Percentiles rank a stretch among this genome's conserved stretches.
phyloP scores from a whole-genome alignment of 1,284 basidiomycete genomes.

The Tilletia walkeri region DNA sequence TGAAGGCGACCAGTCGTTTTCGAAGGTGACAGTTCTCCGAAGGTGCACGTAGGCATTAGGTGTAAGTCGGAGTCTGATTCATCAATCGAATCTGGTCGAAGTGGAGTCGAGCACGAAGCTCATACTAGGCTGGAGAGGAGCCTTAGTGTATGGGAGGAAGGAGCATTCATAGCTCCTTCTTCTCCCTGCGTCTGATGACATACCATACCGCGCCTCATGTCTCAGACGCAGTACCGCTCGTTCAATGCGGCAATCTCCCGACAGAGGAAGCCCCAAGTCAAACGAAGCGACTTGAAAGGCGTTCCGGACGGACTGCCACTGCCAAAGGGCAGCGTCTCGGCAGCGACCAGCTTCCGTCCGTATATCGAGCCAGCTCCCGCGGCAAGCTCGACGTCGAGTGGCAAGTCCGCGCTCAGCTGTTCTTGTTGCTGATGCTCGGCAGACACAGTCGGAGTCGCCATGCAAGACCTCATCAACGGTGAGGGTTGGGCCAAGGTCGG shows the following conservation, averaged over 20 bases:
- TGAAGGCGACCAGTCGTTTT: too few relatives aligned
- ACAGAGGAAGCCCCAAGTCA: conserved; percentile 43
- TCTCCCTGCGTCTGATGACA: too few relatives aligned
- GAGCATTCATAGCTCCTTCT: too few relatives aligned
- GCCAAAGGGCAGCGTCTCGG: conserved; percentile 31
- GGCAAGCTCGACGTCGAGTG: conserved; percentile 38
- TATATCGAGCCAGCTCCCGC: conserved; percentile 40
- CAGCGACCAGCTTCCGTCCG: conserved; percentile 32
- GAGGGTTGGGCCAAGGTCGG: neutral
- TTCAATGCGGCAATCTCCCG: conserved; percentile 48
- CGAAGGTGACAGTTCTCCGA: too few relatives aligned
- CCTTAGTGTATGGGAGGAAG: too few relatives aligned
- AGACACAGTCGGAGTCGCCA: conserved; percentile 4
- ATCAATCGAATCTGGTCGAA: too few relatives aligned
- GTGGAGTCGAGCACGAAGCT: too few relatives aligned
- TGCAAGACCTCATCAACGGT: neutral
- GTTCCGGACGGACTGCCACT: conserved; percentile 37
- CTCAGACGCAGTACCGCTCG: conserved; percentile 40
- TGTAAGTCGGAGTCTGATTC: too few relatives aligned
- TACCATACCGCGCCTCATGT: neutral
- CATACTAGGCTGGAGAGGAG: too few relatives aligned
- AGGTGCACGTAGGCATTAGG: too few relatives aligned
- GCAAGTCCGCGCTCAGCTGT: neutral
- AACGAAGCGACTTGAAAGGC: conserved; percentile 30
- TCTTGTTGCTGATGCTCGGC: neutral